These are phyloP conservation scores for Lentinus tigrinus DNA, from an alignment of 768 basidiomycete genomes.

Conservation along the genomic window DNA sequence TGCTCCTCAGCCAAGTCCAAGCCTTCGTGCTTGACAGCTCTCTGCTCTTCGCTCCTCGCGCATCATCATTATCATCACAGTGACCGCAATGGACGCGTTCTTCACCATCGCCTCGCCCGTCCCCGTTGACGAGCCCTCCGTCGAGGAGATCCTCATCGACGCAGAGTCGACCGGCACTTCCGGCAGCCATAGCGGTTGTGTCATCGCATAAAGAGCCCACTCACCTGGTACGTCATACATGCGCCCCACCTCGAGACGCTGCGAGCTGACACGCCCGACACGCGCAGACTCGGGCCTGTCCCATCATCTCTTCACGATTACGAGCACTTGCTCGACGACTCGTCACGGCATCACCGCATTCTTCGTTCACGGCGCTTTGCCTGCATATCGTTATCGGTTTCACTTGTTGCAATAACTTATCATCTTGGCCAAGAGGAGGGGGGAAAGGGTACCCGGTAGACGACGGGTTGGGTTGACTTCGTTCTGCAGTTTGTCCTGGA, in stretches of 20 bases:
- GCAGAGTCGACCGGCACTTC: constrained; percentile 3
- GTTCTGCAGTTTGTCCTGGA: constrained; percentile 5
- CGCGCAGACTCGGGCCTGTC: background rate
- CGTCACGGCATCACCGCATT: background rate
- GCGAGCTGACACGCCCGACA: background rate
- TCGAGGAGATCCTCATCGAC: constrained; percentile 10
- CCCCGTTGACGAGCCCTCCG: constrained; percentile 13
- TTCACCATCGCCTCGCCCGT: constrained; percentile 15
- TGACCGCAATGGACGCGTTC: constrained; percentile 18
- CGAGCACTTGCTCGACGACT: background rate
- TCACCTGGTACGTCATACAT: background rate
- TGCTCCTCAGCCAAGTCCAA: background rate
- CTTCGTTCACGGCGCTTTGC: constrained; percentile 9
- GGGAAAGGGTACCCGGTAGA: background rate
- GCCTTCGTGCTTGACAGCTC: background rate
- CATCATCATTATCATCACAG: background rate
- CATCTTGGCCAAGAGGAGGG: background rate
- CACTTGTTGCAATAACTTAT: background rate
- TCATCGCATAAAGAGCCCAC: constrained; percentile 10
- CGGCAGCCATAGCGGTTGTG: background rate
- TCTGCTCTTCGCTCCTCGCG: background rate
- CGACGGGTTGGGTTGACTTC: background rate
- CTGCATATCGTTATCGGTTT: constrained; percentile 3
- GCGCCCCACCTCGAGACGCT: background rate
- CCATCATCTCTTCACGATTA: background rate